Conservation (phyloP, 1,139 yeast species). For the Chernovozyma aurita region DNA sequence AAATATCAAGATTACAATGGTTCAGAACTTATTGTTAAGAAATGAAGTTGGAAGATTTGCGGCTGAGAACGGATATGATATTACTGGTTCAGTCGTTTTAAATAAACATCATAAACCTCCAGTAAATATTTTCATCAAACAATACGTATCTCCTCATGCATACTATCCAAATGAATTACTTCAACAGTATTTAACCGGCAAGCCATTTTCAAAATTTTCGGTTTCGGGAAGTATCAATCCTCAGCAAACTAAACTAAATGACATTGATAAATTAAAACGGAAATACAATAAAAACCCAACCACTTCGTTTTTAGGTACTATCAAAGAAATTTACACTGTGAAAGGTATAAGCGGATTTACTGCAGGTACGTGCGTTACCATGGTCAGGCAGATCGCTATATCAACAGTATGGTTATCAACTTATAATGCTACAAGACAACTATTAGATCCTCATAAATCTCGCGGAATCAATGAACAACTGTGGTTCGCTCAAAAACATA, state of each 20-base stretch:
- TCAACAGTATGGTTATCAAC: slow-evolving; percentile 83
- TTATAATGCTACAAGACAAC: slow-evolving; percentile 72
- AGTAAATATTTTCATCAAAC: slow-evolving; percentile 24
- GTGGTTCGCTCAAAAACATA: slow-evolving; percentile 48
- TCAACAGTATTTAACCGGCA: slow-evolving; percentile 24
- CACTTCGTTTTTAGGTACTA: slow-evolving; percentile 46
- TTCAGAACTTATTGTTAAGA: slow-evolving; percentile 53
- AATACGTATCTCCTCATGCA: slow-evolving; percentile 43
- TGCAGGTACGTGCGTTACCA: slow-evolving; percentile 78
- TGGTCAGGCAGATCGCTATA: slow-evolving; percentile 72
- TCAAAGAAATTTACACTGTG: slow-evolving; percentile 64
- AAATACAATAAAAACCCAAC: slow-evolving; percentile 54
- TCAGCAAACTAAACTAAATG: slow-evolving; percentile 11
- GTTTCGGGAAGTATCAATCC: slow-evolving; percentile 4
- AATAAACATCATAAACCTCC: slow-evolving; percentile 24
- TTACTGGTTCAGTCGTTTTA: slow-evolving; percentile 20
- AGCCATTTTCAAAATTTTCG: slow-evolving; percentile 20
- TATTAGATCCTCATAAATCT: slow-evolving; percentile 45
- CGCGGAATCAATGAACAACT: slow-evolving; percentile 22
- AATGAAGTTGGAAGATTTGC: slow-evolving; percentile 29
- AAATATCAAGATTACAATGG: slow-evolving; percentile 78
- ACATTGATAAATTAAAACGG: slow-evolving; percentile 24
- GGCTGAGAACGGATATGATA: slow-evolving; percentile 19
- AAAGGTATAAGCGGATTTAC: slow-evolving; percentile 76
- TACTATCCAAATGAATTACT: slow-evolving; percentile 36